phyloP scores from a whole-genome alignment of 345 rosid genomes.

The Aethionema arabicum region DNA sequence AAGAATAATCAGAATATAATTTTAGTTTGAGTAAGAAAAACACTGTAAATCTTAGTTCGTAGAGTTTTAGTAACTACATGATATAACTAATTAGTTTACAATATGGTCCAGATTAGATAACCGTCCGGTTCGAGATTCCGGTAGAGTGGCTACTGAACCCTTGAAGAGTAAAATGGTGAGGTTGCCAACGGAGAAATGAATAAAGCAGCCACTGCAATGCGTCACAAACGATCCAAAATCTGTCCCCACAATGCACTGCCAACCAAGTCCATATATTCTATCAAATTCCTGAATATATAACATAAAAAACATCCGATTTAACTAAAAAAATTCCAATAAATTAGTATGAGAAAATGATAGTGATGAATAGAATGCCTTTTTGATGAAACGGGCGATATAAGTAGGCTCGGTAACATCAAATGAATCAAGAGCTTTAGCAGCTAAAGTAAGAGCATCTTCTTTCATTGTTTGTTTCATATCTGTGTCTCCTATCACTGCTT shows the following conservation, averaged over 20 bases:
- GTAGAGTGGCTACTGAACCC: conserved; percentile 48
- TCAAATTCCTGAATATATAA: conserved; percentile 44
- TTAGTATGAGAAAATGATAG: too few relatives aligned
- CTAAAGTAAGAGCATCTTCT: conserved; percentile 62
- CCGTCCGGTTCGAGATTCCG: background rate
- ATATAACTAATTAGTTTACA: background rate
- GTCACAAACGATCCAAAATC: conserved; percentile 62
- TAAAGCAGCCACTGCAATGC: conserved; percentile 57
- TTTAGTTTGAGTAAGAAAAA: too few relatives aligned
- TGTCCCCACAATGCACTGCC: conserved; percentile 64
- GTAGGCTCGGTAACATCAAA: conserved; percentile 73
- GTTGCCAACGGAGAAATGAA: conserved; percentile 54
- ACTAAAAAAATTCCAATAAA: too few relatives aligned
- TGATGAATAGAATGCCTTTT: conserved; percentile 41
- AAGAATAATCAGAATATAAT: too few relatives aligned
- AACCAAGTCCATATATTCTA: conserved; percentile 48
- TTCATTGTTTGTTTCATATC: conserved; percentile 86
- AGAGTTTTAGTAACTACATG: too few relatives aligned
- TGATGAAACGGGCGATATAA: conserved; percentile 71
- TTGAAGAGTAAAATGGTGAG: conserved; percentile 61
- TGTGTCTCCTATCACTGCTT: conserved; percentile 72
- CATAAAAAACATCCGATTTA: too few relatives aligned
- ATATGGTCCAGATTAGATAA: conserved; percentile 19
- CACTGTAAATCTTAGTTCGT: too few relatives aligned
- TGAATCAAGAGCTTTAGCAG: conserved; percentile 76